Percentiles rank a stretch among this genome's conserved stretches.
phyloP scores from a whole-genome alignment of 331 rosid genomes.

The Pyrus hybrid region DNA sequence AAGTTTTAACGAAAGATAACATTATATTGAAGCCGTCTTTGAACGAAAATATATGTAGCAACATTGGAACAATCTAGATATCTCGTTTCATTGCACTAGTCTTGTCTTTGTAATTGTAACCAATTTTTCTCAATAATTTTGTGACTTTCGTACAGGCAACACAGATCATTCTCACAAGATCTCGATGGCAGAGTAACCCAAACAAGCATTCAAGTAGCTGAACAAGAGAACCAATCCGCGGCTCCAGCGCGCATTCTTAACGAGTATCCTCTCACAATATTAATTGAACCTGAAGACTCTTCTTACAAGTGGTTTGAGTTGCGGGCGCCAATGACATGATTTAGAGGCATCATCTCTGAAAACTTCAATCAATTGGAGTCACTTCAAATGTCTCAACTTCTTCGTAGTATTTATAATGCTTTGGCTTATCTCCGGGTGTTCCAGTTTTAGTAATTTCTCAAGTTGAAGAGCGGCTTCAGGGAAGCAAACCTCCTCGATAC shows the following conservation, averaged over 20 bases:
- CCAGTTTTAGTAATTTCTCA: conserved; percentile 53
- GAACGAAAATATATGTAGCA: not conserved
- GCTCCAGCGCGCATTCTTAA: not conserved
- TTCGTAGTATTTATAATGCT: conserved; percentile 45
- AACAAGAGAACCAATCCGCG: not conserved
- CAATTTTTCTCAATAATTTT: not conserved
- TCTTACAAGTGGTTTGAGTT: not conserved
- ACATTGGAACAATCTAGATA: not conserved
- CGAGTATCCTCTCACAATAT: not conserved
- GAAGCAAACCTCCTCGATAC: conserved; percentile 38
- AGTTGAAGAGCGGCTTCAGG: conserved; percentile 59
- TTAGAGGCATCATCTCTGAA: too few species aligned
- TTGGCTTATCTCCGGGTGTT: conserved; percentile 65
- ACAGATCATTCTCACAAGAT: not conserved
- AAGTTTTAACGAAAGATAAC: not conserved
- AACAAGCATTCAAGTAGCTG: not conserved
- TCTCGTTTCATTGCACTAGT: not conserved
- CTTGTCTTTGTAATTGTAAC: not conserved
- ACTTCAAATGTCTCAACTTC: conserved; percentile 55
- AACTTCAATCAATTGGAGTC: not conserved
- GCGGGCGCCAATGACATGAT: not conserved
- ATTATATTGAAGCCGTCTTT: not conserved
- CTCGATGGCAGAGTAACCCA: not conserved
- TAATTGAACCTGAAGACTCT: not conserved
- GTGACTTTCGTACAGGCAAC: not conserved